Percentiles rank a stretch among this genome's conserved stretches.
phyloP scores from a whole-genome alignment of 2,329 filamentous ascomycete genomes.

The Pseudocercospora pini-densiflorae region DNA sequence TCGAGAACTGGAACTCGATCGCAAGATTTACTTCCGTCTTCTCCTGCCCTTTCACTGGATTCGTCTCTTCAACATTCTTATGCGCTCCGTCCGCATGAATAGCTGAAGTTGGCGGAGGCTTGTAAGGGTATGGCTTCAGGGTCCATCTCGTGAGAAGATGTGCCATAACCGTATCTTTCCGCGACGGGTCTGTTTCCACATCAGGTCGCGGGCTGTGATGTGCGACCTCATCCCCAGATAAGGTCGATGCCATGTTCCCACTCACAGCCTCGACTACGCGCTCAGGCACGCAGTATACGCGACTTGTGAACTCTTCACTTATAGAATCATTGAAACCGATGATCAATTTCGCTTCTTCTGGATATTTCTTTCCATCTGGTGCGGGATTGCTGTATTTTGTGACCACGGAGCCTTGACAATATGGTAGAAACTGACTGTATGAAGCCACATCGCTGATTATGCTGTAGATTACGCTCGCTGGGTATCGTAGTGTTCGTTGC shows the following conservation, averaged over 20 bases:
- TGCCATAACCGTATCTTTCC: conserved; percentile 59
- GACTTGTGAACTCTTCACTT: conserved; percentile 80
- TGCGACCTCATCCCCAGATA: conserved; percentile 45
- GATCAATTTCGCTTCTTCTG: conserved; percentile 75
- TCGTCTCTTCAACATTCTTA: conserved; percentile 47
- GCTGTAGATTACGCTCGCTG: conserved; percentile 71
- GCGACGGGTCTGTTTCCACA: conserved; percentile 43
- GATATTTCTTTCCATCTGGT: conserved; percentile 60
- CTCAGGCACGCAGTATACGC: conserved; percentile 76
- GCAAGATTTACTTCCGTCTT: conserved; percentile 75
- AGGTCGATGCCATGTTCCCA: conserved; percentile 58
- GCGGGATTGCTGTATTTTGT: conserved; percentile 69
- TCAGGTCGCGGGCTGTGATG: conserved; percentile 47
- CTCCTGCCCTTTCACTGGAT: conserved; percentile 44
- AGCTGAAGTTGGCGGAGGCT: conserved; percentile 49
- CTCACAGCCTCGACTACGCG: conserved; percentile 77
- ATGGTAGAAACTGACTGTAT: conserved; percentile 89
- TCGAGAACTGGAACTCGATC: conserved; percentile 83
- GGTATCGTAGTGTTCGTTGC: conserved; percentile 76
- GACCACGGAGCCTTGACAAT: conserved; percentile 78
- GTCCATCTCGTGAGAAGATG: conserved; percentile 73
- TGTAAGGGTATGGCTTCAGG: conserved; percentile 54
- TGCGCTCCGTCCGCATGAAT: conserved; percentile 35
- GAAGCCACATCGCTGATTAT: conserved; percentile 87
- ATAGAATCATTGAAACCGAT: conserved; percentile 84